Evolutionary conservation across 1,284 basidiomycete genomes (phyloP).

Genomic region (Pseudozyma sp.): DNA sequence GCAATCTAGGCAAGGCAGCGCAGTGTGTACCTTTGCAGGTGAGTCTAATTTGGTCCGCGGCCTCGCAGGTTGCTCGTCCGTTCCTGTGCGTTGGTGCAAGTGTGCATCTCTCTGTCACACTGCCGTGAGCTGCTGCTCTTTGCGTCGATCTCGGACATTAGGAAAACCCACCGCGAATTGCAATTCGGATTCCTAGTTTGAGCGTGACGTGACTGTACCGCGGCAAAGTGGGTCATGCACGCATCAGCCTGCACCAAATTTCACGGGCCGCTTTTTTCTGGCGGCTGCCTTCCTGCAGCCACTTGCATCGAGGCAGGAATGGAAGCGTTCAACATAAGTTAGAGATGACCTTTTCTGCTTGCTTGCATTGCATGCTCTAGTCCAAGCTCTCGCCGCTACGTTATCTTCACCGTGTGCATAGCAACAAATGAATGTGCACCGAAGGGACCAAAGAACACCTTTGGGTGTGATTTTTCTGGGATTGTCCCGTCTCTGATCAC

Average conservation of each 20-base stretch:
- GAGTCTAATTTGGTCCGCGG: background rate
- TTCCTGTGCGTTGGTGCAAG: background rate
- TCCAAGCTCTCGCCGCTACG: too few species aligned
- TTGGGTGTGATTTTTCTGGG: too few species aligned
- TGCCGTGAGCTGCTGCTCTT: background rate
- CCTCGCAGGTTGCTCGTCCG: background rate
- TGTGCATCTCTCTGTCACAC: too few species aligned
- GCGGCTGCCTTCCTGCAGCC: background rate
- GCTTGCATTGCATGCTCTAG: too few species aligned
- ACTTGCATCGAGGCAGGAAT: background rate
- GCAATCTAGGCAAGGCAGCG: too few species aligned
- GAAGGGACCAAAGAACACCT: too few species aligned
- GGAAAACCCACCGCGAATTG: background rate
- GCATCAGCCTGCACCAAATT: background rate
- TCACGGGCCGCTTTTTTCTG: background rate
- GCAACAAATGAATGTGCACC: too few species aligned
- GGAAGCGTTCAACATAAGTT: background rate
- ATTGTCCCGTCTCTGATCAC: too few species aligned
- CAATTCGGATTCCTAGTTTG: too few species aligned
- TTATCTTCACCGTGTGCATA: too few species aligned
- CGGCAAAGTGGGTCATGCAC: background rate
- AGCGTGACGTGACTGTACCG: conserved; percentile 1
- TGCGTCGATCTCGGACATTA: conserved; percentile 27
- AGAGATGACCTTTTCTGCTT: too few species aligned
- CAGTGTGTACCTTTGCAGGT: background rate